These are phyloP conservation scores for Claviceps sorghi DNA, from an alignment of 2,329 filamentous ascomycete species.

Conservation along the genomic window DNA sequence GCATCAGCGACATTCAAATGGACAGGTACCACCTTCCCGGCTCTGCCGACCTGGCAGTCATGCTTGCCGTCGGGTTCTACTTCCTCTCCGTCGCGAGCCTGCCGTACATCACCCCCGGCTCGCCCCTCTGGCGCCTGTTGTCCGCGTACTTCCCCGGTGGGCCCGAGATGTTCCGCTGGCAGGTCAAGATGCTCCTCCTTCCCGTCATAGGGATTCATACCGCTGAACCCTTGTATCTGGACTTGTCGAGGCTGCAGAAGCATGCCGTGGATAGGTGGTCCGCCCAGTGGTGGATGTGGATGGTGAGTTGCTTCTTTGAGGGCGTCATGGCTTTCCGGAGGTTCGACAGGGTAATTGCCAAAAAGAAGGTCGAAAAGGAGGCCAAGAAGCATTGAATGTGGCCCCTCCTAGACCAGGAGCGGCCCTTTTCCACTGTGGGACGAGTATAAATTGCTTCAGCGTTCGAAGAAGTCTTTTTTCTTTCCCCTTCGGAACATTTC, in stretches of 20 bases:
- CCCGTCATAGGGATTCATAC: slow-evolving; percentile 51
- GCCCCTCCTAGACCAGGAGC: too few relatives aligned
- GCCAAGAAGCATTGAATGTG: slow-evolving; percentile 21
- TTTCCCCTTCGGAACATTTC: too few relatives aligned
- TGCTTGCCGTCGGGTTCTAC: slow-evolving; percentile 39
- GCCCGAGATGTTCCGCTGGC: slow-evolving; percentile 38
- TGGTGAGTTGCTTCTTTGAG: slow-evolving; percentile 36
- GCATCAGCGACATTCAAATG: slow-evolving; percentile 34
- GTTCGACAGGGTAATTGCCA: slow-evolving; percentile 33
- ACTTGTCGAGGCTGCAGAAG: slow-evolving; percentile 27
- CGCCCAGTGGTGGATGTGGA: slow-evolving; percentile 41
- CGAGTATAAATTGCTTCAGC: too few relatives aligned
- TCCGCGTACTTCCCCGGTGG: slow-evolving; percentile 42
- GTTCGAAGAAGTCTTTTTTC: too few relatives aligned
- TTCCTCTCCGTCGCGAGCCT: slow-evolving; percentile 33
- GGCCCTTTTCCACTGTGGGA: too few relatives aligned
- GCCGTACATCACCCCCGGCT: slow-evolving; percentile 38
- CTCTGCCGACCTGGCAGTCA: slow-evolving; percentile 35
- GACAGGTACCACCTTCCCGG: slow-evolving; percentile 25
- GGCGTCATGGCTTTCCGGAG: slow-evolving; percentile 35
- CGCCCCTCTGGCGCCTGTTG: slow-evolving; percentile 32
- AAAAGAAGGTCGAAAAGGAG: slow-evolving; percentile 27
- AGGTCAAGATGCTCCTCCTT: slow-evolving; percentile 43
- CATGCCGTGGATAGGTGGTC: slow-evolving; percentile 32
- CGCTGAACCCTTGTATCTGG: slow-evolving; percentile 43